Conservation (phyloP, 306 rosid genomes). For the Acmispon strigosus region DNA sequence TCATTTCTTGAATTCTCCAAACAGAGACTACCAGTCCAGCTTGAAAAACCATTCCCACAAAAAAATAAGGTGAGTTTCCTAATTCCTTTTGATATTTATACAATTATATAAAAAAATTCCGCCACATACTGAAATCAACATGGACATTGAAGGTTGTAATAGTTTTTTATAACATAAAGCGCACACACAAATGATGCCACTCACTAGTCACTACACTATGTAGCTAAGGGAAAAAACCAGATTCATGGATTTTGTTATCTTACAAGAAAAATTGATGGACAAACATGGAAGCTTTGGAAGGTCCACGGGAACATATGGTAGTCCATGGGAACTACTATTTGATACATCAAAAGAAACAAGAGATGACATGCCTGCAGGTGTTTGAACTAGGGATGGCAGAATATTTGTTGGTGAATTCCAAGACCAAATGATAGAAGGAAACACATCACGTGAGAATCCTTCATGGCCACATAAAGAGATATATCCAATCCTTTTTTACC, state of each 20-base stretch:
- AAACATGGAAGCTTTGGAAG: too few relatives aligned
- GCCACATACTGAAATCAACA: background rate
- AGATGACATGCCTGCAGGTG: background rate
- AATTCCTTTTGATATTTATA: background rate
- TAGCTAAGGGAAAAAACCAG: background rate
- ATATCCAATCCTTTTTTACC: background rate
- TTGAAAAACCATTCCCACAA: background rate
- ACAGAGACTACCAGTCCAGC: background rate
- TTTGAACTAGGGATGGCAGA: background rate
- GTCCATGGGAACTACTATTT: too few relatives aligned
- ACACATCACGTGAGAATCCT: background rate
- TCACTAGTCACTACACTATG: too few relatives aligned
- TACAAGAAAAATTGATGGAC: background rate
- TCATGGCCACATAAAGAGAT: slow-evolving; percentile 25
- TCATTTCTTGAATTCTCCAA: background rate
- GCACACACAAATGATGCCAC: background rate
- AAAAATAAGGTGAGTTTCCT: background rate
- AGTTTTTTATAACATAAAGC: background rate
- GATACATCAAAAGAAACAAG: too few relatives aligned
- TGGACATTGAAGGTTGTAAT: background rate
- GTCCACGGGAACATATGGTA: too few relatives aligned
- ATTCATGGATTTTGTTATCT: background rate
- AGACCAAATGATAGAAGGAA: background rate
- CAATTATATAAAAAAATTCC: background rate
- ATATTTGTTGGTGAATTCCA: slow-evolving; percentile 11